phyloP scores from a whole-genome alignment of 495 filamentous ascomycete genomes.

The Venustampulla echinocandica region DNA sequence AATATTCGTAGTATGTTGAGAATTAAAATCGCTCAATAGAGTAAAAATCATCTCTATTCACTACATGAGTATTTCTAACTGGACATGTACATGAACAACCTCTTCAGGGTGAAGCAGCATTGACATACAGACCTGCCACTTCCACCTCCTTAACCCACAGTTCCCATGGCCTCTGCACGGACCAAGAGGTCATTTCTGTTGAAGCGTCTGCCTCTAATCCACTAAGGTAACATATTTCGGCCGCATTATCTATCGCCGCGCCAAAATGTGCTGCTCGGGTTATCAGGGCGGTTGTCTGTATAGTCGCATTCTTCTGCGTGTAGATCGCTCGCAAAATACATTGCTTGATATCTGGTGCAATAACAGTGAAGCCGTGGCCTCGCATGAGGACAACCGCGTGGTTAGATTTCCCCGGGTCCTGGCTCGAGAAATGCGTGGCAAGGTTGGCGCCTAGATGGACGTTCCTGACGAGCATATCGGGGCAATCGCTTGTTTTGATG shows the following conservation, averaged over 20 bases:
- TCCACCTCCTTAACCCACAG: conserved; percentile 36
- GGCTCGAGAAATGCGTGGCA: conserved; percentile 9
- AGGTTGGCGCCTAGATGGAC: conserved; percentile 27
- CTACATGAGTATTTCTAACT: no score
- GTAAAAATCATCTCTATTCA: no score
- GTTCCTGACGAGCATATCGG: conserved; percentile 35
- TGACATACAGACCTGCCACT: conserved; percentile 23
- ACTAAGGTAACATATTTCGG: conserved; percentile 12
- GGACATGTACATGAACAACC: no score
- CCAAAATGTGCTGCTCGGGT: conserved; percentile 7
- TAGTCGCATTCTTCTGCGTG: conserved; percentile 34
- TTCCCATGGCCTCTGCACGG: conserved; percentile 27
- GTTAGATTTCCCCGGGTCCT: conserved; percentile 7
- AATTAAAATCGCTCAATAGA: no score
- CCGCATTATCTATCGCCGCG: not conserved
- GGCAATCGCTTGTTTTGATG: conserved; percentile 8
- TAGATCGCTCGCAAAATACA: conserved; percentile 36
- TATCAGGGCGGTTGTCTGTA: conserved; percentile 28
- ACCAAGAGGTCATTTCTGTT: conserved; percentile 18
- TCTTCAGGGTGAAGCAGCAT: no score
- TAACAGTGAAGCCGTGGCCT: conserved; percentile 37
- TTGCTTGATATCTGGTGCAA: conserved; percentile 29
- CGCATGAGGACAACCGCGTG: conserved; percentile 37
- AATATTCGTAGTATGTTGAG: no score
- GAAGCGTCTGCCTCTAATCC: conserved; percentile 20